Base-by-base conservation (phyloP, 495 filamentous ascomycete genomes). In the Aspergillus biplanus region DNA sequence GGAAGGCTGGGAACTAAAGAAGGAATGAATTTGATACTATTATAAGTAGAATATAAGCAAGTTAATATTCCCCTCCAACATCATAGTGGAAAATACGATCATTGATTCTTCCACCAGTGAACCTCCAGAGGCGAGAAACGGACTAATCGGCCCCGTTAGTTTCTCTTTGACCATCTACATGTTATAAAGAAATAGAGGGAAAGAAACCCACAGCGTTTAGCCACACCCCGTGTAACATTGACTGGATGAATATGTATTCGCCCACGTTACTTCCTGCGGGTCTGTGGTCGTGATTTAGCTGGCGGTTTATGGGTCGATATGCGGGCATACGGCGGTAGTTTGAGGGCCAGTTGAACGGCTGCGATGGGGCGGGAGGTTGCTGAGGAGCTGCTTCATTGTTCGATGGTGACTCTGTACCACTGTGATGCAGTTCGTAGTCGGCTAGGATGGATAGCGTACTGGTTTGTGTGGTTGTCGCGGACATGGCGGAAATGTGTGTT, bases 171-270 rank as follows among this genome's bases (percentile, higher is more conserved):
- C n/a, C 31, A 11, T 31, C 49, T 6, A 31, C 18, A 6, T 21
- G 5, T 4, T 6, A 31, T 16, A 0, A 4, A 35, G 15, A 6
- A 21, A 27, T 5, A 50, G 6, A 21, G 16, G 47, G 21, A 50
- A 21, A 54, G 15, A 37, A 46, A 76, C 83, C 65, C 67, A 87
- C 85, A 59, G 78, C 73, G 64, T 85, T 81, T n/a, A 82, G 60
- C 73, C 71, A 74, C 8, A 83, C 79, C 6, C 83, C 83, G 9
- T 78, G 76, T 53, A 86, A 76, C 83, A 87, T 85, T 2, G 78
- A 65, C 50, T 73, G 73, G 52, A 85, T 71, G 58, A 86, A 83
- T 18, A 67, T 74, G 50, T 64, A 69, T 68, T 86, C 83, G 6
- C 70, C 66, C 6, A 35, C 56, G 68, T 78, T 82, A 12, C 58